These are phyloP conservation scores for Nothophoma quercina DNA, from an alignment of 2,329 filamentous ascomycete species.

Conservation along the genomic window DNA sequence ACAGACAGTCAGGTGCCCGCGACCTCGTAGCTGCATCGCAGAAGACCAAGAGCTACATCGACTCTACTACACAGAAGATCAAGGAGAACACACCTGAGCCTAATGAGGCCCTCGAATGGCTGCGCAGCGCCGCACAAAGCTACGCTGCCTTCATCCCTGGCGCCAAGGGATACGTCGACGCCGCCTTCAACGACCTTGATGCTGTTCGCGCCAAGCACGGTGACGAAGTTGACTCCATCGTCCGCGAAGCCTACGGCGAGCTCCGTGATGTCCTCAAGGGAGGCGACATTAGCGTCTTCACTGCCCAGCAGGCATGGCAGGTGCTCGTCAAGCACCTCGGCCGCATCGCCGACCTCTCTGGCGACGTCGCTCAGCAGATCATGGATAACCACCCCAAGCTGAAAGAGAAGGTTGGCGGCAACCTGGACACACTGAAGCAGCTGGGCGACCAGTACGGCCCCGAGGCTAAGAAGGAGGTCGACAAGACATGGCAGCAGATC, in stretches of 20 bases:
- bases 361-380: conserved; percentile 69
- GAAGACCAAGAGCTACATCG: conserved; percentile 67
- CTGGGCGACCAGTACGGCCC: conserved; percentile 75
- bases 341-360: conserved; percentile 67
- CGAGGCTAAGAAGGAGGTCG: conserved; percentile 77
- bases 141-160: conserved; percentile 78
- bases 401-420: conserved; percentile 75
- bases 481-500: conserved; percentile 74
- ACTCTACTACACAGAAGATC: conserved; percentile 66
- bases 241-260: conserved; percentile 72
- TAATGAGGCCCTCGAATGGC: conserved; percentile 70
- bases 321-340: conserved; percentile 68
- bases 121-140: conserved; percentile 70
- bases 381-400: conserved; percentile 76
- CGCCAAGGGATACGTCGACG: conserved; percentile 71
- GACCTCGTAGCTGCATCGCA: conserved; percentile 59
- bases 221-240: conserved; percentile 73
- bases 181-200: conserved; percentile 74
- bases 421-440: conserved; percentile 72
- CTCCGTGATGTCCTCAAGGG: conserved; percentile 67
- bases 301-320: conserved; percentile 67
- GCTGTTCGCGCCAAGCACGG: conserved; percentile 71
- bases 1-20: conserved; percentile 61
- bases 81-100: conserved; percentile 69
- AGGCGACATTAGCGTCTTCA: conserved; percentile 68